Evolutionary conservation across 2,329 filamentous ascomycete genomes (phyloP), one percentile per base, ranked within the genome.

Genomic region (Clonostachys byssicola): DNA sequence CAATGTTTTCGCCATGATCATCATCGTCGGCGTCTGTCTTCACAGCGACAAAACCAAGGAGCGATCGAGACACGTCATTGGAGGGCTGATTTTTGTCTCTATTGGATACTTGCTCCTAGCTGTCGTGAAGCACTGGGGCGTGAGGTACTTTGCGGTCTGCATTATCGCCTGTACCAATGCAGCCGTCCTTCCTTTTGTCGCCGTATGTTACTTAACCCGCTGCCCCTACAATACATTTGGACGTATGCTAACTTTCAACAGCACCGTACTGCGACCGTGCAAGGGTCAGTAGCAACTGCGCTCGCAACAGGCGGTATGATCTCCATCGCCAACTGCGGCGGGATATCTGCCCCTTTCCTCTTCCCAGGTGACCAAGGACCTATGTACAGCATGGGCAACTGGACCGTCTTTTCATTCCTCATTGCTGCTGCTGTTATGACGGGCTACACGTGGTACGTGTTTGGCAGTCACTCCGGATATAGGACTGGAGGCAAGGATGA

Each of bases 291-390:
- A 6, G 61, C 61, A 3, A 63, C 61, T 1, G 61, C 61, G 3
- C 52, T 65, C 34, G 63, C 61, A 4, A 64, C 61, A 4, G 63
- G 59, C 3, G 63, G 63, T 23, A 65, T 64, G 59, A 62, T 66
- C 23, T 53, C 63, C 48, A 61, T 65, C 23, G 57, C 60, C 42
- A 65, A 65, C 53, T 58, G 52, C 2, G 63, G 63, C 20, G 63
- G 63, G 7, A 64, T 65, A 43, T 53, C 63, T 10, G 61, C 62
- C 0, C 60, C 63, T 6, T 65, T 65, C 53, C 51, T 64, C 14
- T 65, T 65, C 53, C 61, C 61, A 4, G 50, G 57, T 46, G 51
- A 38, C 49, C 58, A 57, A 14, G 54, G 51, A 1, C 61, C 61
- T 43, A 61, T 63, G 59, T 63, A 64, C 50, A 53, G 55, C 2